Conservation (phyloP, 208 protist species). For the Cochliopodium minus region DNA sequence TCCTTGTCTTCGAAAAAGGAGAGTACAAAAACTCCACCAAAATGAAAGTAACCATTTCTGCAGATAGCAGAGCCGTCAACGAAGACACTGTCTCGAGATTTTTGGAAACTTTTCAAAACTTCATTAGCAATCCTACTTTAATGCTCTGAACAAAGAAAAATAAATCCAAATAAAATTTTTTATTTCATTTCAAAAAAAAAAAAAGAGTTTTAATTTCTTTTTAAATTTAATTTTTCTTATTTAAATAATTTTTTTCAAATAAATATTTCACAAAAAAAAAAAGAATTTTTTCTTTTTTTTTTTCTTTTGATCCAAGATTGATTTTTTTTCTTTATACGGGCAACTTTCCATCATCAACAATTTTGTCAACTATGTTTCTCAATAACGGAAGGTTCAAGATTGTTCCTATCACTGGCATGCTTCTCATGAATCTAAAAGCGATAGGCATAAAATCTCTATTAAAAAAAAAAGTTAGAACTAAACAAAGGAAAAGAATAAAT, state of each 20-base stretch:
- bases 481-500: too few species aligned
- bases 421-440: too few species aligned
- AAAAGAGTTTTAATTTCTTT: background rate
- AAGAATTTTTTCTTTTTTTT: background rate
- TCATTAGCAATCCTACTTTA: background rate
- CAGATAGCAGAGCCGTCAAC: background rate
- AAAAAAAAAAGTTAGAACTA: too few species aligned
- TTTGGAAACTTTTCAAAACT: background rate
- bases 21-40: background rate
- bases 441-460: too few species aligned
- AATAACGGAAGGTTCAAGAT: too few species aligned
- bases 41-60: background rate
- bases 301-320: background rate
- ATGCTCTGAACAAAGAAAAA: background rate
- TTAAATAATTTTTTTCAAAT: background rate
- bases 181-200: background rate
- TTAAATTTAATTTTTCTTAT: background rate
- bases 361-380: too few species aligned
- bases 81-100: background rate
- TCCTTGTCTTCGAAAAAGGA: background rate
- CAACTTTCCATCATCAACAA: too few species aligned
- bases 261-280: background rate
- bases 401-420: too few species aligned
- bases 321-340: background rate
- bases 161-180: background rate